Percentiles rank a stretch among this genome's conserved stretches.
These are phyloP conservation scores for Kalaharituber pfeilii DNA, from an alignment of 2,329 filamentous ascomycete species.

Conservation along the genomic window DNA sequence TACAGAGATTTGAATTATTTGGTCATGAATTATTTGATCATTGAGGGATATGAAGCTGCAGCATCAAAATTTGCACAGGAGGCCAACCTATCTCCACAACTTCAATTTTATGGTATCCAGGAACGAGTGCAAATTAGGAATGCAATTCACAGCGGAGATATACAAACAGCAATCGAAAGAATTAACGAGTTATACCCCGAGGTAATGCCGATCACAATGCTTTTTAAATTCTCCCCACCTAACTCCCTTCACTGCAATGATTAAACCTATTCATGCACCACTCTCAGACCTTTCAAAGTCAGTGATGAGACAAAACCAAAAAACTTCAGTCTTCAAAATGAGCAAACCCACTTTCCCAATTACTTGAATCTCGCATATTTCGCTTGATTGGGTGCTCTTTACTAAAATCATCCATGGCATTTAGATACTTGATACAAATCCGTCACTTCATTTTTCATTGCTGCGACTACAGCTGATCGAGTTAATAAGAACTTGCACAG, in stretches of 20 bases:
- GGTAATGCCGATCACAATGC: constrained; percentile 41
- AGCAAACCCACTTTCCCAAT: constrained; percentile 30
- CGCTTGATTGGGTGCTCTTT: constrained; percentile 2
- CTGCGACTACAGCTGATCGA: constrained; percentile 85
- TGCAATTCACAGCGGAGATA: constrained; percentile 69
- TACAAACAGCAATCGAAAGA: constrained; percentile 66
- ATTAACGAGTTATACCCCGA: constrained; percentile 82
- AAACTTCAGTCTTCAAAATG: constrained; percentile 77
- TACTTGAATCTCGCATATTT: neutral
- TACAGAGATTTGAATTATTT: constrained; percentile 90
- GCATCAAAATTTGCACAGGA: constrained; percentile 88
- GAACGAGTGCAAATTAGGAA: constrained; percentile 68
- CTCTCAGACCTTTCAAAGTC: constrained; percentile 72
- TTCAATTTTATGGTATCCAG: constrained; percentile 55
- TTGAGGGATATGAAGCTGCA: constrained; percentile 82
- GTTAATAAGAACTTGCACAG: constrained; percentile 62
- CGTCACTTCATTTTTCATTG: constrained; percentile 71
- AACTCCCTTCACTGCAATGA: constrained; percentile 46
- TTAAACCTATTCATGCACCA: constrained; percentile 99
- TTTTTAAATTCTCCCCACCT: constrained; percentile 12
- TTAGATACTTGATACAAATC: constrained; percentile 73
- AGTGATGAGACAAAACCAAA: constrained; percentile 73
- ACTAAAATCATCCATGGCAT: constrained; percentile 3
- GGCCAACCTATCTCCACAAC: constrained; percentile 64
- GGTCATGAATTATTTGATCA: constrained; percentile 92